These are phyloP conservation scores for Aureococcus anophagefferens DNA, from an alignment of 108 stramenopile genomes.

Conservation along the genomic window DNA sequence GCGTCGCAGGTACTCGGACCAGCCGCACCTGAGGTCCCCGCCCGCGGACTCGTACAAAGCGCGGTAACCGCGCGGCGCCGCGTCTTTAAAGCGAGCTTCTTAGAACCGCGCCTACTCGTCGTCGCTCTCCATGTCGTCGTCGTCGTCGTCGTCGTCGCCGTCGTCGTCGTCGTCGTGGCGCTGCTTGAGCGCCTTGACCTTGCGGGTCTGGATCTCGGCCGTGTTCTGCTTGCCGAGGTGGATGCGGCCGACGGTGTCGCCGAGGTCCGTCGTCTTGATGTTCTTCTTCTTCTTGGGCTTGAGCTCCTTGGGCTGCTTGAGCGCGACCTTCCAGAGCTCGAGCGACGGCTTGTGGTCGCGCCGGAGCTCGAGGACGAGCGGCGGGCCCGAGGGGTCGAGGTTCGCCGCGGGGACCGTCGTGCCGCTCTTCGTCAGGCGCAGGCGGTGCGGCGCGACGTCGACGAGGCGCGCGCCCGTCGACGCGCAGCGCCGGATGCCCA, in stretches of 20 bases:
- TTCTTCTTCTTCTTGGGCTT: slow-evolving; percentile 77
- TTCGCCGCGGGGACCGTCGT: slow-evolving; percentile 69
- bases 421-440: slow-evolving; percentile 65
- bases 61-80: no score
- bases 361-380: slow-evolving; percentile 76
- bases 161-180: no score
- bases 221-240: slow-evolving; percentile 93
- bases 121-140: no score
- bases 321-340: slow-evolving; percentile 81
- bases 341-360: slow-evolving; percentile 78
- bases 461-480: slow-evolving; percentile 38
- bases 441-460: slow-evolving; percentile 68
- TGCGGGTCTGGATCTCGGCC: slow-evolving; percentile 63
- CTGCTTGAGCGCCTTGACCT: slow-evolving; percentile 59
- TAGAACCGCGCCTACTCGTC: no score
- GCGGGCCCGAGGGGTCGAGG: slow-evolving; percentile 83
- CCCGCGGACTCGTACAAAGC: no score
- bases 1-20: no score
- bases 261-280: slow-evolving; percentile 81
- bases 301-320: slow-evolving; percentile 58
- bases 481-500: slow-evolving; percentile 52
- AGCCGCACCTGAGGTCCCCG: no score
- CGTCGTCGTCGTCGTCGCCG: no score
- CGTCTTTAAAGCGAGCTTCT: no score
- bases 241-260: slow-evolving; percentile 87